Conservation (phyloP, 331 rosid species). For the Cydonia oblonga region DNA sequence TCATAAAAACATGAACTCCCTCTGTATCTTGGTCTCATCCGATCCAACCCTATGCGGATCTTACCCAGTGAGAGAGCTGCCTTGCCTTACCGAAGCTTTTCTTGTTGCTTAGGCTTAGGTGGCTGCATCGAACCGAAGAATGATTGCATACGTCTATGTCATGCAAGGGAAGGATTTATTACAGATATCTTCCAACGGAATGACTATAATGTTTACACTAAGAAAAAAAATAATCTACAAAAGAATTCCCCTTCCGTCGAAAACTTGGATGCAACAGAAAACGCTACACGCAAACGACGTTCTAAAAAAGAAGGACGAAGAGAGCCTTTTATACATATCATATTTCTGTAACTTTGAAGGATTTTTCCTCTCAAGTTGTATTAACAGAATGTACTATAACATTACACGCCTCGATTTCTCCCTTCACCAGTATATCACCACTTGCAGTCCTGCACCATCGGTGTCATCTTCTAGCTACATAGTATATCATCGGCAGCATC, state of each 20-base stretch:
- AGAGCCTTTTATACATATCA: conserved; percentile 15
- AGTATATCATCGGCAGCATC: conserved; percentile 36
- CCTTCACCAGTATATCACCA: conserved; percentile 26
- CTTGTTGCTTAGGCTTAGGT: neutral
- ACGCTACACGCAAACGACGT: conserved; percentile 28
- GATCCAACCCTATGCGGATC: neutral
- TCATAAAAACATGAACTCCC: too few relatives aligned
- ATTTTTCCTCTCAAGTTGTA: conserved; percentile 23
- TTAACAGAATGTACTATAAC: conserved; percentile 30
- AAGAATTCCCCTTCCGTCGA: conserved; percentile 22
- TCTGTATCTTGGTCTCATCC: neutral
- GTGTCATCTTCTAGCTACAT: conserved; percentile 22
- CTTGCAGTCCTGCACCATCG: conserved; percentile 17
- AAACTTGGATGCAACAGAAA: conserved; percentile 15
- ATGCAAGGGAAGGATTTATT: neutral
- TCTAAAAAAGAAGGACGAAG: conserved; percentile 5
- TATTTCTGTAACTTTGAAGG: conserved; percentile 32
- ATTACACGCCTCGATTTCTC: conserved; percentile 12
- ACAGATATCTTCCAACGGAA: conserved; percentile 12
- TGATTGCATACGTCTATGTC: neutral
- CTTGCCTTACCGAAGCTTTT: neutral
- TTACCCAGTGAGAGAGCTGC: neutral
- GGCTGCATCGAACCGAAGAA: neutral
- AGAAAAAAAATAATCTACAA: conserved; percentile 8
- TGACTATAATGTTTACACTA: conserved; percentile 15